phyloP scores from a whole-genome alignment of 768 basidiomycete species.

The Macrolepiota albuminosa region DNA sequence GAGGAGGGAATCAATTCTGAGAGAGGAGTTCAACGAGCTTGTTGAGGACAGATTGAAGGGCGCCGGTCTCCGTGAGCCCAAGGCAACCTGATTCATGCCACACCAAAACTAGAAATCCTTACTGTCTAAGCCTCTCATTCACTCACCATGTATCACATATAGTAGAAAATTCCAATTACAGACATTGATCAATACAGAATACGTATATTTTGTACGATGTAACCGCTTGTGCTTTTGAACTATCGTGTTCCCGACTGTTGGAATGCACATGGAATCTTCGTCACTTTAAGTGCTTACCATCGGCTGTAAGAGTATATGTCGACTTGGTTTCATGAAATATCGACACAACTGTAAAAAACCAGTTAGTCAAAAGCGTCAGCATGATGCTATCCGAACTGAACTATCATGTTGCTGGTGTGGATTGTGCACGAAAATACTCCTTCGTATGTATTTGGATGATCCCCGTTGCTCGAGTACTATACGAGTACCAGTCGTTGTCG shows the following conservation, averaged over 20 bases:
- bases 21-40: constrained; percentile 87
- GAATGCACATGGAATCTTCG: background rate
- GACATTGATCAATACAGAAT: background rate
- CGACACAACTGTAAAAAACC: too few relatives aligned
- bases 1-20: constrained; percentile 82
- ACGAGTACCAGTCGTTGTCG: constrained; percentile 22
- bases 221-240: constrained; percentile 46
- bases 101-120: background rate
- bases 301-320: constrained; percentile 56
- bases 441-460: constrained; percentile 71
- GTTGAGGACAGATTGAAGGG: constrained; percentile 72
- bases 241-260: constrained; percentile 55
- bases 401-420: constrained; percentile 68
- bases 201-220: background rate
- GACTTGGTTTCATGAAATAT: constrained; percentile 51
- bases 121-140: background rate
- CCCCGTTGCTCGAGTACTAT: constrained; percentile 65
- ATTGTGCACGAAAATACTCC: constrained; percentile 84
- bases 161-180: background rate
- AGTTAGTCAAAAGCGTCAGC: background rate
- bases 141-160: background rate
- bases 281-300: constrained; percentile 33
- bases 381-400: too few relatives aligned
- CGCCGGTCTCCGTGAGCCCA: constrained; percentile 2
- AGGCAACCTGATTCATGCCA: background rate